phyloP scores from a whole-genome alignment of 2,329 filamentous ascomycete genomes.

The Diaporthe longicolla region DNA sequence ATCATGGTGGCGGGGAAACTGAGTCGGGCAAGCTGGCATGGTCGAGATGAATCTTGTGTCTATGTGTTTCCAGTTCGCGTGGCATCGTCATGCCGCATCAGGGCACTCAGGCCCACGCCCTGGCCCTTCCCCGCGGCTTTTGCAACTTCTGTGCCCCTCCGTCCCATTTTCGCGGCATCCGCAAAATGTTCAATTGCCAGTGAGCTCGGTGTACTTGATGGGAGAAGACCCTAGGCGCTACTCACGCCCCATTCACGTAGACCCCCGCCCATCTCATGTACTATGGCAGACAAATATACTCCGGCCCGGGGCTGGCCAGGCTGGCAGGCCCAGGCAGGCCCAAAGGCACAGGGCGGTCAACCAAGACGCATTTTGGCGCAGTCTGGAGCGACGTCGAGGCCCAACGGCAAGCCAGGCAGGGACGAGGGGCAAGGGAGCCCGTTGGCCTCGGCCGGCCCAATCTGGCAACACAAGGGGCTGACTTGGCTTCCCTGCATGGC shows the following conservation, averaged over 20 bases:
- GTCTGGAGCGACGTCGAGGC: conserved; percentile 19
- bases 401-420: conserved; percentile 16
- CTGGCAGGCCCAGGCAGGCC: not conserved
- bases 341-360: conserved; percentile 15
- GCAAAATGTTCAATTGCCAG: not conserved
- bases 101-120: not conserved
- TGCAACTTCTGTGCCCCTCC: conserved; percentile 29
- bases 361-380: conserved; percentile 6
- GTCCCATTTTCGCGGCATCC: conserved; percentile 25
- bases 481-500: conserved; percentile 19
- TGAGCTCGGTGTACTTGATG: conserved; percentile 26
- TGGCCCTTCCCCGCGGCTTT: conserved; percentile 3
- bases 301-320: conserved; percentile 25
- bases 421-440: not conserved
- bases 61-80: not conserved
- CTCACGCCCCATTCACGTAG: not conserved
- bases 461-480: conserved; percentile 3
- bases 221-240: not conserved
- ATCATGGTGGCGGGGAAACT: conserved; percentile 23
- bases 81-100: conserved; percentile 23
- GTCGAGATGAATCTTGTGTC: conserved; percentile 25
- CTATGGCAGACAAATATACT: conserved; percentile 4
- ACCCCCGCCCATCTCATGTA: conserved; percentile 8
- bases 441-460: conserved; percentile 28
- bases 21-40: not conserved